Conservation (phyloP, 2,329 filamentous ascomycete species). For the Talaromyces piceae region DNA sequence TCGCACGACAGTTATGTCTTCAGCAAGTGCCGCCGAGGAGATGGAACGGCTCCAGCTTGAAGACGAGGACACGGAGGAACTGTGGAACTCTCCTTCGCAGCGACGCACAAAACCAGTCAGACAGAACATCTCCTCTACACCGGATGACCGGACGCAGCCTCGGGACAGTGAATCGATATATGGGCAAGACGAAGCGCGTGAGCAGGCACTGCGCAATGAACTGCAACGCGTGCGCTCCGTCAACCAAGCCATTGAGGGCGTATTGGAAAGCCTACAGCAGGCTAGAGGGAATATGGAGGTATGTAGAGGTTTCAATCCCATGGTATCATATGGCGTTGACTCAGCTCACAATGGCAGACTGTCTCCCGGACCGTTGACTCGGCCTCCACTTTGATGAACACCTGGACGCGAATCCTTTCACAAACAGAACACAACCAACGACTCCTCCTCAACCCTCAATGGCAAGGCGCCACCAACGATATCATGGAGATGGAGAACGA, state of each 20-base stretch:
- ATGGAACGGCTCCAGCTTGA: slow-evolving; percentile 47
- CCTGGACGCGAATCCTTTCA: slow-evolving; percentile 91
- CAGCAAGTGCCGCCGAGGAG: slow-evolving; percentile 37
- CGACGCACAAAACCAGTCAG: slow-evolving; percentile 26
- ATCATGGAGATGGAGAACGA: slow-evolving; percentile 81
- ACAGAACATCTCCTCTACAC: slow-evolving; percentile 32
- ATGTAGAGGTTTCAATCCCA: slow-evolving; percentile 11
- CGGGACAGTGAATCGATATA: slow-evolving; percentile 47
- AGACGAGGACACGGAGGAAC: slow-evolving; percentile 49
- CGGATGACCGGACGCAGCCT: slow-evolving; percentile 20
- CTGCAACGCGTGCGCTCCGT: slow-evolving; percentile 76
- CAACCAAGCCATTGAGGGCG: slow-evolving; percentile 72
- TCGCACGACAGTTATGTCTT: slow-evolving; percentile 19
- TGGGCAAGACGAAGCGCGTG: slow-evolving; percentile 60
- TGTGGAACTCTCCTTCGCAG: slow-evolving; percentile 52
- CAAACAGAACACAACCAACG: slow-evolving; percentile 98
- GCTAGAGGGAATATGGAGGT: slow-evolving; percentile 46
- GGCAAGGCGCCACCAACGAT: slow-evolving; percentile 85
- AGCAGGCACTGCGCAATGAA: slow-evolving; percentile 68
- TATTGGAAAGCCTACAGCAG: slow-evolving; percentile 38
- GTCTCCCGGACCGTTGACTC: slow-evolving; percentile 80
- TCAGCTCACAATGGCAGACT: slow-evolving; percentile 46
- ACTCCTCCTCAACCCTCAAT: slow-evolving; percentile 76
- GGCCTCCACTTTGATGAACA: slow-evolving; percentile 82
- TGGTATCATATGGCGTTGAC: slow-evolving; percentile 1